Percentiles rank a stretch among this genome's conserved stretches.
These are phyloP conservation scores for Apodospora peruviana DNA, from an alignment of 495 filamentous ascomycete species.

Conservation along the genomic window DNA sequence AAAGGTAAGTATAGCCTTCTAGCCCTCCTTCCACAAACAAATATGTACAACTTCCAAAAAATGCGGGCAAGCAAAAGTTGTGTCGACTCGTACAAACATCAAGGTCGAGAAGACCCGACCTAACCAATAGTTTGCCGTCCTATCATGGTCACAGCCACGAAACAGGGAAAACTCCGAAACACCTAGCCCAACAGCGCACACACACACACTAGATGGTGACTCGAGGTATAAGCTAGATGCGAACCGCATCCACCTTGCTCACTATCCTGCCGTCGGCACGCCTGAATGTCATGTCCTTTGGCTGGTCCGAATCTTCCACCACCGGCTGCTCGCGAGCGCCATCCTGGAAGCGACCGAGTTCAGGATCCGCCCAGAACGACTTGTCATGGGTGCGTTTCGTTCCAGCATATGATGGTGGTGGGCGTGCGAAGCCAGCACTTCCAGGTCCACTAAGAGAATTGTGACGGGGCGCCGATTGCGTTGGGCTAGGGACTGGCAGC, in stretches of 20 bases:
- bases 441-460: conserved; percentile 7
- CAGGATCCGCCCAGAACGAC: conserved; percentile 13
- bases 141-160: not conserved
- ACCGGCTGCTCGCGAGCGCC: conserved; percentile 19
- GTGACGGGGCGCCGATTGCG: not conserved
- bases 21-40: not conserved
- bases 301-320: conserved; percentile 11
- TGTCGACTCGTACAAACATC: not conserved
- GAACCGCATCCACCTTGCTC: not conserved
- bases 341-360: conserved; percentile 17
- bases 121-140: not conserved
- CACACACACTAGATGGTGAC: not conserved
- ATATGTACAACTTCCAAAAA: conserved; percentile 1
- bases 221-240: not conserved
- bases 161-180: not conserved
- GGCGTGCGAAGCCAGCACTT: conserved; percentile 4
- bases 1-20: not conserved
- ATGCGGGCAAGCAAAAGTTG: not conserved
- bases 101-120: not conserved
- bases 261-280: conserved; percentile 15
- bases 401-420: conserved; percentile 18
- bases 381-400: conserved; percentile 25
- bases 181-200: not conserved
- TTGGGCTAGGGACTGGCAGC: conserved; percentile 11
- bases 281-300: conserved; percentile 10